phyloP scores from a whole-genome alignment of 2,329 filamentous ascomycete species.

The Botryotinia calthae region DNA sequence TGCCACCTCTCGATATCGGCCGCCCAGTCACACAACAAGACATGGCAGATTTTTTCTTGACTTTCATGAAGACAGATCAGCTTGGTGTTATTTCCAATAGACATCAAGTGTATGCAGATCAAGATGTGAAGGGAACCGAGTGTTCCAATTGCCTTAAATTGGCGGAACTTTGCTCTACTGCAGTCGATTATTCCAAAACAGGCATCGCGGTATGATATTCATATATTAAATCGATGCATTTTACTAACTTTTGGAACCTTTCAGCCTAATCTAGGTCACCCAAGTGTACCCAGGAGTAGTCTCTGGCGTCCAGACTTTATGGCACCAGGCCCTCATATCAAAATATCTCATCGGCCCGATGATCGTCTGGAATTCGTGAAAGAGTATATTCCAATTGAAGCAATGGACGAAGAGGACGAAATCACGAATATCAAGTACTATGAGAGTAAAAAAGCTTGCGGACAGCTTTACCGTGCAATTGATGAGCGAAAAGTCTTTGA shows the following conservation, averaged over 20 bases:
- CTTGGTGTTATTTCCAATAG: conserved; percentile 63
- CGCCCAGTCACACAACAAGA: conserved; percentile 59
- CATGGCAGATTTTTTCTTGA: conserved; percentile 78
- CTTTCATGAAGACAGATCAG: conserved; percentile 68
- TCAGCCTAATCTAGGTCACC: conserved; percentile 31
- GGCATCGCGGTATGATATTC: conserved; percentile 53
- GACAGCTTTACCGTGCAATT: conserved; percentile 67
- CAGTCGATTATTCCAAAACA: conserved; percentile 75
- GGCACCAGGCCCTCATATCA: conserved; percentile 47
- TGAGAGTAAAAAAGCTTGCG: conserved; percentile 64
- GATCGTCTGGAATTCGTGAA: conserved; percentile 17
- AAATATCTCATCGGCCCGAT: conserved; percentile 42
- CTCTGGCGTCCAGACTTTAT: conserved; percentile 51
- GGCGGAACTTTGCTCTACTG: conserved; percentile 65
- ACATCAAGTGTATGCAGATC: conserved; percentile 65
- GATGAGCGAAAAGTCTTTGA: conserved; percentile 65
- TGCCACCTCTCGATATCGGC: conserved; percentile 56
- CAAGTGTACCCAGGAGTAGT: conserved; percentile 32
- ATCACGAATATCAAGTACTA: conserved; percentile 58
- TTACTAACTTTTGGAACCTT: not conserved
- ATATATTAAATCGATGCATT: not conserved
- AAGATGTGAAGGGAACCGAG: conserved; percentile 49
- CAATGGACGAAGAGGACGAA: conserved; percentile 48
- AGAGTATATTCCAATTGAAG: conserved; percentile 19
- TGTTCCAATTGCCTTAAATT: conserved; percentile 52